Evolutionary conservation across 148 eudicot species (phyloP).

Genomic region (Mesembryanthemum crystallinum): DNA sequence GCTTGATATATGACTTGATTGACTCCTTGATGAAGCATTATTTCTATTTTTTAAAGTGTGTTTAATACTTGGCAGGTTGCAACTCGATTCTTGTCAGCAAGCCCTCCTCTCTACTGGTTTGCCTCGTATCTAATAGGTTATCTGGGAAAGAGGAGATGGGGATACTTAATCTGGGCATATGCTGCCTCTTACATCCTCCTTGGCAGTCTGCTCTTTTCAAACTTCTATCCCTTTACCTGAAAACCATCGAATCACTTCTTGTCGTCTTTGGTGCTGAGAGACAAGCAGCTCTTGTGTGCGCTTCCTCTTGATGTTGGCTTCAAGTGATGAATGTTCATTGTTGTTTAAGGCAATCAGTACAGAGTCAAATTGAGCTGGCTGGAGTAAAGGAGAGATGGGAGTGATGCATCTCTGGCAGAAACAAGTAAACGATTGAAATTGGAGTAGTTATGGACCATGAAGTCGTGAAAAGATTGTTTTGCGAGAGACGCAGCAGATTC

Average conservation of each 20-base stretch:
- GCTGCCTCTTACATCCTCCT: slow-evolving; percentile 72
- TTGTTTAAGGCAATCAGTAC: not conserved
- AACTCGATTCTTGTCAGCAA: slow-evolving; percentile 87
- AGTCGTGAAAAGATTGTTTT: not conserved
- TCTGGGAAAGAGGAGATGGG: slow-evolving; percentile 43
- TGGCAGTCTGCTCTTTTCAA: slow-evolving; percentile 89
- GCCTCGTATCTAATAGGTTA: slow-evolving; percentile 60
- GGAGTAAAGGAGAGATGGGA: not conserved
- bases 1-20: no score
- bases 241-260: no score
- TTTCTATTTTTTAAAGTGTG: not conserved
- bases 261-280: not conserved
- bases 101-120: slow-evolving; percentile 91
- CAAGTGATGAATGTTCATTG: not conserved
- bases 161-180: slow-evolving; percentile 66
- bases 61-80: slow-evolving; percentile 57
- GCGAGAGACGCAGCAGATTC: no score
- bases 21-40: not conserved
- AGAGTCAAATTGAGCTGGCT: not conserved
- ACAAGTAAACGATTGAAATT: not conserved
- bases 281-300: not conserved
- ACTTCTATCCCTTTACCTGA: slow-evolving; percentile 96
- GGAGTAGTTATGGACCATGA: not conserved
- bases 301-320: not conserved
- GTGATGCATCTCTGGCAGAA: not conserved